phyloP scores from a whole-genome alignment of 1,284 basidiomycete genomes.

The Neonothopanus nambi region DNA sequence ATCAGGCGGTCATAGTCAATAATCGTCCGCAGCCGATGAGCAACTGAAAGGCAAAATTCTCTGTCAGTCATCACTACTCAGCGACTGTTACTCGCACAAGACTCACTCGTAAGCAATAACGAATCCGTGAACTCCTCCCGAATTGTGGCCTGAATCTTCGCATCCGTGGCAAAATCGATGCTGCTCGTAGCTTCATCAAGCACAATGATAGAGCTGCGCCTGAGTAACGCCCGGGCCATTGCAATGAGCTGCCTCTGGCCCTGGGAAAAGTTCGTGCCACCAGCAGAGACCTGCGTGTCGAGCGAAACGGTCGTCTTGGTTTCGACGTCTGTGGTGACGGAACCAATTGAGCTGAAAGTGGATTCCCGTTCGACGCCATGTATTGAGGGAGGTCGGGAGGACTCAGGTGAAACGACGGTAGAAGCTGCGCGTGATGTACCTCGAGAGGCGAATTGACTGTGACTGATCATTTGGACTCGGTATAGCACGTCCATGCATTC shows the following conservation, averaged over 20 bases:
- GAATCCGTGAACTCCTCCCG: slow-evolving; percentile 73
- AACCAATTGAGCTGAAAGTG: slow-evolving; percentile 35
- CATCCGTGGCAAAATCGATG: slow-evolving; percentile 75
- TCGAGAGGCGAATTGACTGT: slow-evolving; percentile 45
- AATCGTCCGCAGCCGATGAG: slow-evolving; percentile 71
- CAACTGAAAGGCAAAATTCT: slow-evolving; percentile 41
- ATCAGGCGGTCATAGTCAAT: slow-evolving; percentile 82
- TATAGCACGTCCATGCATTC: slow-evolving; percentile 71
- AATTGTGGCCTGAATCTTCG: slow-evolving; percentile 79
- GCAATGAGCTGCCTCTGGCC: slow-evolving; percentile 87
- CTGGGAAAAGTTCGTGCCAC: slow-evolving; percentile 82
- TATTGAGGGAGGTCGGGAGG: slow-evolving; percentile 50
- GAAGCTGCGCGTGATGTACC: slow-evolving; percentile 44
- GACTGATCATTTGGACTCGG: slow-evolving; percentile 63
- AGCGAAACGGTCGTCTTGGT: slow-evolving; percentile 58
- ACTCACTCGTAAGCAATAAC: slow-evolving; percentile 56
- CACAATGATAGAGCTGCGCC: slow-evolving; percentile 76
- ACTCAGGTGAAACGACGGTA: slow-evolving; percentile 37
- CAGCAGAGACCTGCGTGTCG: slow-evolving; percentile 73
- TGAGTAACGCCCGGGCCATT: slow-evolving; percentile 75
- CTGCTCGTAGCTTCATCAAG: slow-evolving; percentile 84
- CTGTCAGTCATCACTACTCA: not conserved
- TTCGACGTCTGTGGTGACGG: slow-evolving; percentile 47
- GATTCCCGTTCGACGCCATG: slow-evolving; percentile 36
- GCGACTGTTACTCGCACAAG: not conserved